A percentile compares a stretch with the other conserved stretches of the same genome.
Evolutionary conservation across 1,284 basidiomycete species (phyloP).

Genomic region (Omphalotus olearius): DNA sequence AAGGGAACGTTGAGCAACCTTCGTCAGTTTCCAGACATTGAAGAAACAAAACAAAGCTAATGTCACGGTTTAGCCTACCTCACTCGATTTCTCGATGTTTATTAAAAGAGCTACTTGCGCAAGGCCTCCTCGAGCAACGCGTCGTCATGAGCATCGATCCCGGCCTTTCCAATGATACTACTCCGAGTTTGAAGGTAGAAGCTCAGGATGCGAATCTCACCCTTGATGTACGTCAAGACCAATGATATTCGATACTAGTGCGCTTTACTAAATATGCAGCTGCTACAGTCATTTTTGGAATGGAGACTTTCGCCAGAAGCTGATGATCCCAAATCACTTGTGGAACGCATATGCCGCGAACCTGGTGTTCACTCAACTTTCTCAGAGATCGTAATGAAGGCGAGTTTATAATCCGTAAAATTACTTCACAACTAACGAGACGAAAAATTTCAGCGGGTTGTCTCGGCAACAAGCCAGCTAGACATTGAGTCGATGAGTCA

Average conservation of each 20-base stretch:
- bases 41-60: too few relatives aligned
- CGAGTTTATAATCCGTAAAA: conserved; percentile 21
- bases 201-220: conserved; percentile 52
- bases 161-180: conserved; percentile 41
- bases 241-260: background rate
- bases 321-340: conserved; percentile 45
- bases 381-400: conserved; percentile 54
- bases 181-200: conserved; percentile 48
- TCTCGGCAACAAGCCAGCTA: conserved; percentile 38
- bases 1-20: conserved; percentile 12
- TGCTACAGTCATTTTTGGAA: conserved; percentile 52
- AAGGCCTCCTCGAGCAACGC: conserved; percentile 51
- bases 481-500: conserved; percentile 67
- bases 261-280: background rate
- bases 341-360: conserved; percentile 60
- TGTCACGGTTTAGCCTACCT: conserved; percentile 22
- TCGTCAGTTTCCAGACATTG: background rate
- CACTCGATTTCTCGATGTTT: conserved; percentile 53
- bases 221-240: conserved; percentile 39
- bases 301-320: conserved; percentile 55
- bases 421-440: background rate
- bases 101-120: conserved; percentile 49
- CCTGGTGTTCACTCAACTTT: conserved; percentile 56
- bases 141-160: conserved; percentile 50
- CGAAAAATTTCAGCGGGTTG: conserved; percentile 45